phyloP scores from a whole-genome alignment of 2,329 filamentous ascomycete species.

The Alternaria conjuncta region DNA sequence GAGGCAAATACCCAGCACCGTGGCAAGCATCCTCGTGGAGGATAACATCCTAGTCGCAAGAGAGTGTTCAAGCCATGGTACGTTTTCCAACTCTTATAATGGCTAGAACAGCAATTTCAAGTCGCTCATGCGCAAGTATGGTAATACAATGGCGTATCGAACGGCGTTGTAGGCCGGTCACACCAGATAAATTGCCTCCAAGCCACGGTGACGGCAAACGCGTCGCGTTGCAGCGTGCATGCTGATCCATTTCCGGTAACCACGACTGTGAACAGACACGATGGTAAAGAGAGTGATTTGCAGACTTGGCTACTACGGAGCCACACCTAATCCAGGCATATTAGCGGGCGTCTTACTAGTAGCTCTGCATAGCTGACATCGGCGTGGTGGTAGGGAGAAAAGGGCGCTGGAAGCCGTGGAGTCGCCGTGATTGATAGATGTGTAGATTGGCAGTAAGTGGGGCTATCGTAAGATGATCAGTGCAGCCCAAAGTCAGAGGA shows the following conservation, averaged over 20 bases:
- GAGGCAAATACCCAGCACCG: slow-evolving; percentile 33
- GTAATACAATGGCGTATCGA: slow-evolving; percentile 7
- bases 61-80: slow-evolving; percentile 8
- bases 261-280: slow-evolving; percentile 34
- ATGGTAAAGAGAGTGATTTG: neutral
- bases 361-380: neutral
- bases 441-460: neutral
- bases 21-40: slow-evolving; percentile 33
- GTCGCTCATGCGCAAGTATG: slow-evolving; percentile 6
- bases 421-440: neutral
- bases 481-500: neutral
- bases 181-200: slow-evolving; percentile 9
- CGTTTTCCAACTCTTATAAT: slow-evolving; percentile 3
- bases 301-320: slow-evolving; percentile 1
- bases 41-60: neutral
- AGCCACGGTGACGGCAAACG: slow-evolving; percentile 14
- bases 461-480: slow-evolving; percentile 4
- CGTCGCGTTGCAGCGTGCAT: slow-evolving; percentile 22
- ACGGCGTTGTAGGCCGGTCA: slow-evolving; percentile 10
- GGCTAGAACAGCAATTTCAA: slow-evolving; percentile 1
- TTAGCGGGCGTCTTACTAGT: neutral
- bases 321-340: neutral
- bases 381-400: neutral
- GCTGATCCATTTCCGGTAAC: slow-evolving; percentile 29
- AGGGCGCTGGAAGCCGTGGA: neutral